phyloP scores from a whole-genome alignment of 2,329 filamentous ascomycete genomes.

The Zymoseptoria passerinii region DNA sequence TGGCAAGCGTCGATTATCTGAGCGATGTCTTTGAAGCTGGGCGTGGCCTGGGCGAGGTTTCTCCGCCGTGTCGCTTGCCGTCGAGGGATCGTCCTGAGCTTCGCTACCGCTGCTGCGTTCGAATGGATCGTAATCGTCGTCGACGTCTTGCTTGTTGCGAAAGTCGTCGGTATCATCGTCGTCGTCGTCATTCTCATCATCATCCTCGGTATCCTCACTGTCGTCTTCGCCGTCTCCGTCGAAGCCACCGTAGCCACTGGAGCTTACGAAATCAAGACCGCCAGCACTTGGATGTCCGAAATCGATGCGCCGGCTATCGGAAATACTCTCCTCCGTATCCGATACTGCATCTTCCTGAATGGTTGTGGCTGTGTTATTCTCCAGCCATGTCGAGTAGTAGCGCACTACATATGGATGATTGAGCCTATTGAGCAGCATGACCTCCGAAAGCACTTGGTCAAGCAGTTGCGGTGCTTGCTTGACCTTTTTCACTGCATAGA shows the following conservation, averaged over 20 bases:
- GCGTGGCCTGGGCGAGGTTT: slow-evolving; percentile 2
- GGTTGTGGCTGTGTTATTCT: slow-evolving; percentile 46
- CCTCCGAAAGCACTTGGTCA: slow-evolving; percentile 75
- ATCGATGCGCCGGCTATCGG: slow-evolving; percentile 50
- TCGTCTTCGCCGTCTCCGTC: slow-evolving; percentile 61
- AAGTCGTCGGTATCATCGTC: slow-evolving; percentile 35
- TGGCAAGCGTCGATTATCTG: slow-evolving; percentile 44
- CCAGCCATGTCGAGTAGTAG: slow-evolving; percentile 93
- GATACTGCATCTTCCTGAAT: slow-evolving; percentile 18
- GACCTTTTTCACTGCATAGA: slow-evolving; percentile 97
- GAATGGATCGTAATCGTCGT: slow-evolving; percentile 10
- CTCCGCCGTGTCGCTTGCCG: slow-evolving; percentile 2
- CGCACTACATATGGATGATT: slow-evolving; percentile 84
- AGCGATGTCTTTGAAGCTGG: slow-evolving; percentile 37
- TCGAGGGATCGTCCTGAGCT: slow-evolving; percentile 29
- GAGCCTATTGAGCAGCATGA: slow-evolving; percentile 80
- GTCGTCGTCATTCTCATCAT: slow-evolving; percentile 35
- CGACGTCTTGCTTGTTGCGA: slow-evolving; percentile 19
- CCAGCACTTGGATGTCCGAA: slow-evolving; percentile 59
- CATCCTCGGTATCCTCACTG: slow-evolving; percentile 44
- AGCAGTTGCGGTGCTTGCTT: slow-evolving; percentile 64
- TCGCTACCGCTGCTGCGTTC: slow-evolving; percentile 30
- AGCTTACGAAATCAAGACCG: slow-evolving; percentile 89
- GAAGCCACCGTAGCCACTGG: slow-evolving; percentile 65
- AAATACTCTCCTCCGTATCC: slow-evolving; percentile 26